phyloP scores from a whole-genome alignment of 441 rosid species.

The Gossypium aridum region DNA sequence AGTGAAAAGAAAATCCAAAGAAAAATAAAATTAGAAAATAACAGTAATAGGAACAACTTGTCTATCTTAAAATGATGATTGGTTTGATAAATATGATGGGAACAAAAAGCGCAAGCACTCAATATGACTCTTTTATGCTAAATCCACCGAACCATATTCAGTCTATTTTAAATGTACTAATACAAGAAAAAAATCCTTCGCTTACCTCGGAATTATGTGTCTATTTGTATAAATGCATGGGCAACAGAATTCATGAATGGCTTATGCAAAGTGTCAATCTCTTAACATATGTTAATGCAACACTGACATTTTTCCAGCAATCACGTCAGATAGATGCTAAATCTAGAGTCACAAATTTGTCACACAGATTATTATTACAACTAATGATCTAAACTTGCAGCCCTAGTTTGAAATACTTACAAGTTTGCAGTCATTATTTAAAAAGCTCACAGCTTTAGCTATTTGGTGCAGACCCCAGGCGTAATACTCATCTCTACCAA shows the following conservation, averaged over 20 bases:
- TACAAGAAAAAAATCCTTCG: background rate
- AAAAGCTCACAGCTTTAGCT: constrained; percentile 97
- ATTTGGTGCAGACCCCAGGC: constrained; percentile 92
- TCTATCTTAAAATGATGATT: background rate
- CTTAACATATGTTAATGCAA: background rate
- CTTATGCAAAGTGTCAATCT: background rate
- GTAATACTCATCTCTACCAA: constrained; percentile 84
- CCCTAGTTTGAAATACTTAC: constrained; percentile 38
- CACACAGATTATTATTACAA: background rate
- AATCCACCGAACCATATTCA: background rate
- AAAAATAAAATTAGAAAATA: background rate
- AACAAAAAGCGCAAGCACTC: background rate
- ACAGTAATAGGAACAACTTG: background rate
- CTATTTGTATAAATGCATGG: background rate
- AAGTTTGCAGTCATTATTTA: constrained; percentile 95
- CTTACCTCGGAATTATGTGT: background rate
- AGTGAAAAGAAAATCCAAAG: background rate
- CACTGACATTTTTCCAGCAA: background rate
- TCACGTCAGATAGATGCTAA: background rate
- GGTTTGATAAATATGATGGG: background rate
- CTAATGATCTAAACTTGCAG: background rate
- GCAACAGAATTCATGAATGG: background rate
- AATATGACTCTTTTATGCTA: background rate
- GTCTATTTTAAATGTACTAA: background rate
- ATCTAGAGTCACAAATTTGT: background rate